Conservation (phyloP, 129 eudicot genomes). For the Flaveria robusta region DNA sequence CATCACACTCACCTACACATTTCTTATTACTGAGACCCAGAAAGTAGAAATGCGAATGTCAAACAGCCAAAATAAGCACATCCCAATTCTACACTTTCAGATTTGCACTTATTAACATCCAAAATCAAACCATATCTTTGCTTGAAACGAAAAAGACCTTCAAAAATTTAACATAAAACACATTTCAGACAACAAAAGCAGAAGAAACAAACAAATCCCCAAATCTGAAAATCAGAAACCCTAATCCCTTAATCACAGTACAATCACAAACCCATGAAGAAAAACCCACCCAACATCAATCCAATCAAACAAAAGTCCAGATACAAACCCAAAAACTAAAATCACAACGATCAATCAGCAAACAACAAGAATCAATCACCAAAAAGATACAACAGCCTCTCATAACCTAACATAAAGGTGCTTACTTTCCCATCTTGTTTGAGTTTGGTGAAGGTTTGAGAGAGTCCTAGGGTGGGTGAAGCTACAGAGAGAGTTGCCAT, state of each 20-base stretch:
- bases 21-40: not conserved
- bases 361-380: not conserved
- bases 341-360: not conserved
- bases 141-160: too few relatives aligned
- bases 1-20: not conserved
- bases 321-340: not conserved
- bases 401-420: not conserved
- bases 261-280: not conserved
- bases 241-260: not conserved
- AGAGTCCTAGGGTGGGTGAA: conserved; percentile 52
- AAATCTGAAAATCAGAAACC: not conserved
- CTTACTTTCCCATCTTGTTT: conserved; percentile 73
- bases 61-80: not conserved
- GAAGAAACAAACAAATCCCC: not conserved
- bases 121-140: too few relatives aligned
- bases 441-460: conserved; percentile 72
- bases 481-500: conserved; percentile 64
- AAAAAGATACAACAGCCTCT: not conserved
- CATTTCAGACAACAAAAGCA: not conserved
- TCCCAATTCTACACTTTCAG: too few relatives aligned
- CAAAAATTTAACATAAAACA: not conserved
- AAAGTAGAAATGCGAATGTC: not conserved
- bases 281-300: not conserved
- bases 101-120: too few relatives aligned
- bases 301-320: not conserved